Evolutionary conservation across 495 filamentous ascomycete species (phyloP), one percentile per base, ranked within the genome.

Genomic region (Hyaloscypha hepaticicola): DNA sequence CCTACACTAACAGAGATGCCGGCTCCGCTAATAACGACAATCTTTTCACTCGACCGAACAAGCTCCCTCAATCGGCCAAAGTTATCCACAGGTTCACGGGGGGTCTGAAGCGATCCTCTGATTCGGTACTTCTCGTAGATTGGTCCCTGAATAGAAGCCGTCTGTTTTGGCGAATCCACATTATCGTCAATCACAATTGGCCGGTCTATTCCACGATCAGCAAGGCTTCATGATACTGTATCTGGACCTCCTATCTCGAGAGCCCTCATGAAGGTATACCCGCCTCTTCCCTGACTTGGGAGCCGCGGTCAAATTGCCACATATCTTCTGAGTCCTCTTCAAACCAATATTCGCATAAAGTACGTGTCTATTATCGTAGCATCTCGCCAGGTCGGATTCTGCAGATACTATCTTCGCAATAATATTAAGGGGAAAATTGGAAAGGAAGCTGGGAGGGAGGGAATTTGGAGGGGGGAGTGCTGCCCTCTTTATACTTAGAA

Each of bases 1-100:
- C 60, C 45, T 67, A 34, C 31, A 59, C 51, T 67, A 27, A 64
- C 25, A 60, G 55, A 67, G 38, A 63, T 64, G 55, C 55, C 49
- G 31, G 65, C 59, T 34, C 60, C 52, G 59, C 65, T 67, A 58
- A 67, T 63, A 29, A 67, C 53, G 59, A 67, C 26, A 60, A 67
- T 64, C 60, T 63, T 67, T 64, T 67, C 28, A 67, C 60, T 67
- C 55, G 60, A 67, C 63, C 53, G 52, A 41, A 67, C 45, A 33
- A 67, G 65, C 65, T 67, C 60, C 45, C 55, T 63, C 26, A 67
- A 63, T 63, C 45, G 60, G 65, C 59, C 58, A 59, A 63, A 53
- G 65, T 59, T 24, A 67, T 67, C 60, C 25, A 63, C 5, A 45
- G 65, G 60, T 58, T 63, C 52, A 25, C 53, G 4, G 38, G 63